phyloP scores from a whole-genome alignment of 2,329 filamentous ascomycete genomes.

The Emmonsia crescens region DNA sequence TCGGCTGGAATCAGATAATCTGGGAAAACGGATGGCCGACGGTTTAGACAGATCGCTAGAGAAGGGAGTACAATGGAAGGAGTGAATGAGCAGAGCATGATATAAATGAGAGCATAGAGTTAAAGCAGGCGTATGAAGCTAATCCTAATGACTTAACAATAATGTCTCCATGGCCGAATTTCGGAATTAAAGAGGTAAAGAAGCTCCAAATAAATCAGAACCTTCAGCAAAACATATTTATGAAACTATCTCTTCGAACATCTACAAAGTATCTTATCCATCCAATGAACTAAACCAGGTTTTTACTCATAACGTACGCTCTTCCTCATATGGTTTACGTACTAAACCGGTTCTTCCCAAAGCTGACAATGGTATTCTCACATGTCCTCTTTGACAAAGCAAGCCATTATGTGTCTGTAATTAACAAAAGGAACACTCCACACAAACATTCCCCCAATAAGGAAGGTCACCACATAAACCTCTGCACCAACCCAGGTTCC shows the following conservation, averaged over 20 bases:
- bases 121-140: too few relatives aligned
- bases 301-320: not conserved
- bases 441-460: not conserved
- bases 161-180: not conserved
- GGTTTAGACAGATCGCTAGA: slow-evolving; percentile 18
- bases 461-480: slow-evolving; percentile 46
- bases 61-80: not conserved
- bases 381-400: not conserved
- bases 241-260: not conserved
- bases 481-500: slow-evolving; percentile 47
- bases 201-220: not conserved
- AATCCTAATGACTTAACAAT: too few relatives aligned
- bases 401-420: not conserved
- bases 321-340: not conserved
- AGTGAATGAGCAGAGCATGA: not conserved
- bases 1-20: slow-evolving; percentile 38
- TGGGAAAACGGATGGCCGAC: slow-evolving; percentile 38
- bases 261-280: not conserved
- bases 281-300: not conserved
- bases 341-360: not conserved
- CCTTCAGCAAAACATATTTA: not conserved
- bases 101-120: not conserved
- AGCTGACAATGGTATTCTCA: not conserved
- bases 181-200: not conserved
- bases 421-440: not conserved